A percentile compares a stretch with the other conserved stretches of the same genome.
These are phyloP conservation scores for Fusarium hainanense DNA, from an alignment of 2,329 filamentous ascomycete genomes.

Conservation along the genomic window DNA sequence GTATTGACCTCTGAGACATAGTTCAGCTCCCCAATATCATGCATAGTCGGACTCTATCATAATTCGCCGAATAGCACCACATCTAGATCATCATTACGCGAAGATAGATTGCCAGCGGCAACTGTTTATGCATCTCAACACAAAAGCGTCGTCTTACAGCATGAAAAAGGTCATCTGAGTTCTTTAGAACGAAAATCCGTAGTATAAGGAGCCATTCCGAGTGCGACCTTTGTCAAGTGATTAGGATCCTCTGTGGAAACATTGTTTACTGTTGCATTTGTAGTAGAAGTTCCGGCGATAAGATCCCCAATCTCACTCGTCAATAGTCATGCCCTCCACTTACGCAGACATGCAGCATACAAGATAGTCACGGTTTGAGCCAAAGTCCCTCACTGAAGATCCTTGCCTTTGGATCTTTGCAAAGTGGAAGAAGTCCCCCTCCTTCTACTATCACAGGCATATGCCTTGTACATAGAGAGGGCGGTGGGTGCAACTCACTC, in stretches of 20 bases:
- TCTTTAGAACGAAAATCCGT: background rate
- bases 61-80: background rate
- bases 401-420: background rate
- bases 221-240: slow-evolving; percentile 27
- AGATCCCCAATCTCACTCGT: slow-evolving; percentile 2
- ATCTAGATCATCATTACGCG: background rate
- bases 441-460: slow-evolving; percentile 11
- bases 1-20: background rate
- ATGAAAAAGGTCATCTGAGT: background rate
- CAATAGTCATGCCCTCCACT: slow-evolving; percentile 1
- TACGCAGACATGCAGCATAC: slow-evolving; percentile 9
- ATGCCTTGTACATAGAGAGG: slow-evolving; percentile 12
- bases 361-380: slow-evolving; percentile 11
- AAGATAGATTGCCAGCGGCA: background rate
- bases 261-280: background rate
- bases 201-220: slow-evolving; percentile 2
- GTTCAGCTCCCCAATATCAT: slow-evolving; percentile 6
- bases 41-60: background rate
- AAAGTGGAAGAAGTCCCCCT: slow-evolving; percentile 1
- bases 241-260: slow-evolving; percentile 14
- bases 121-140: slow-evolving; percentile 7
- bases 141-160: slow-evolving; percentile 1
- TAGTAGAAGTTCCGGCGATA: slow-evolving; percentile 1
- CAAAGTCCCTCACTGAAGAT: slow-evolving; percentile 8
- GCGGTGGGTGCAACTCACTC: slow-evolving; percentile 6